Evolutionary conservation across 768 basidiomycete species (phyloP), one percentile per base, ranked within the genome.

Genomic region (Grammothele lineata): DNA sequence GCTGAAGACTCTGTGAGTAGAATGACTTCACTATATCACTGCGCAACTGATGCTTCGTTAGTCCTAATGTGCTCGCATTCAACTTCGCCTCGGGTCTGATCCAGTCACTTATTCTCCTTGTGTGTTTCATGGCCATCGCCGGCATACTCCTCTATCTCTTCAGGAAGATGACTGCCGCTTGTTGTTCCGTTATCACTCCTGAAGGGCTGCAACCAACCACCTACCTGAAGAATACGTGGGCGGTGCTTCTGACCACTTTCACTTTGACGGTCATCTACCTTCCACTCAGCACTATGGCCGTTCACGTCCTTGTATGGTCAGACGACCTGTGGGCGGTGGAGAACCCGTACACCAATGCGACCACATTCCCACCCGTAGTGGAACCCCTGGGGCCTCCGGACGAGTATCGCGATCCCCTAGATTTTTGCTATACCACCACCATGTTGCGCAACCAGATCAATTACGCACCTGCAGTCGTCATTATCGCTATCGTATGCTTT

Each of bases 391-490:
- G 85, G 0, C 76, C 82, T 10, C 18, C 76, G 0, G 70, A 68
- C 43, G 71, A 78, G 55, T 85, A 68, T 60, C 77, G 78, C 34
- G 76, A 78, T 50, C 74, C 85, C 3, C 57, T 83, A 40, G 83
- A 87, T 61, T 87, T 87, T 53, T 89, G 85, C 62, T 90, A 78
- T 69, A 87, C 83, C 3, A 89, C 87, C 0, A 88, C 85, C 1
- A 85, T 88, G 83, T 73, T 75, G 45, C 70, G 72, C 32, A 79
- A 84, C 50, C 71, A 82, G 59, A 66, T 87, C 49, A 90, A 89
- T 59, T 83, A 73, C 53, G 85, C 86, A 0, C 82, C 81, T 21
- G 55, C 77, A 3, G 61, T 87, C 17, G 64, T 90, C 4, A 71
- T 80, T n/a, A 57, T 85, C 21, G 76, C 85, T 0, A 55, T 70